Evolutionary conservation across 495 filamentous ascomycete genomes (phyloP).

Genomic region (Aspergillus bertholletiae): DNA sequence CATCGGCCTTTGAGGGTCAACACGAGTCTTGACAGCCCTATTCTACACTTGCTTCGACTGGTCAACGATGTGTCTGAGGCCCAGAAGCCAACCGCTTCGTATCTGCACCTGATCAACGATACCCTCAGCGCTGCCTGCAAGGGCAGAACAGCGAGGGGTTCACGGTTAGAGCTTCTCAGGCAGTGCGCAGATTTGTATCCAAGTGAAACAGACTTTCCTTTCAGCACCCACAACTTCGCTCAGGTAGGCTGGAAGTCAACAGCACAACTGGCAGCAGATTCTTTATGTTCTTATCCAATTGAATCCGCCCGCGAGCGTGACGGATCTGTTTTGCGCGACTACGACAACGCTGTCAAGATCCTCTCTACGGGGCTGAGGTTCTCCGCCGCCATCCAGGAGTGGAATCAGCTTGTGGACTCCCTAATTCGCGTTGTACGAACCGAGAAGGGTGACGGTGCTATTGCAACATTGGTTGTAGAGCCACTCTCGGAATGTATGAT

Average conservation of each 20-base stretch:
- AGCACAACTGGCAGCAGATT: conserved; percentile 29
- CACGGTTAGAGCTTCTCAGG: conserved; percentile 42
- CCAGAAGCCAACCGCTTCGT: conserved; percentile 24
- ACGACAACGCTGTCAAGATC: conserved; percentile 64
- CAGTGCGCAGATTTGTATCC: conserved; percentile 34
- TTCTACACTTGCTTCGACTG: conserved; percentile 39
- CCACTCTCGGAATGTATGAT: conserved; percentile 57
- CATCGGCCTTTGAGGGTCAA: conserved; percentile 23
- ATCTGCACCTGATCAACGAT: conserved; percentile 28
- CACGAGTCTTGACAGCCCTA: conserved; percentile 31
- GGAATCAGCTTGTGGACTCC: conserved; percentile 58
- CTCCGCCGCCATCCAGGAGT: conserved; percentile 41
- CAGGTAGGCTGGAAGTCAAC: conserved; percentile 35
- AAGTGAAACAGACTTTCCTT: conserved; percentile 3
- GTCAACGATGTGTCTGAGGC: conserved; percentile 21
- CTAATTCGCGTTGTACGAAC: conserved; percentile 55
- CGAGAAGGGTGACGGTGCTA: conserved; percentile 63
- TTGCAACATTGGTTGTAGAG: conserved; percentile 62
- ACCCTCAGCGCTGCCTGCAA: conserved; percentile 47
- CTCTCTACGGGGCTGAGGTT: conserved; percentile 60
- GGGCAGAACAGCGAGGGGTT: conserved; percentile 44
- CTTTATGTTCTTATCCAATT: conserved; percentile 34
- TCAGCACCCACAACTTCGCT: conserved; percentile 9
- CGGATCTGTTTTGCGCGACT: conserved; percentile 51
- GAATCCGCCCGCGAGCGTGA: conserved; percentile 43